Evolutionary conservation across 495 filamentous ascomycete species (phyloP).

Genomic region (Xylaria cubensis): DNA sequence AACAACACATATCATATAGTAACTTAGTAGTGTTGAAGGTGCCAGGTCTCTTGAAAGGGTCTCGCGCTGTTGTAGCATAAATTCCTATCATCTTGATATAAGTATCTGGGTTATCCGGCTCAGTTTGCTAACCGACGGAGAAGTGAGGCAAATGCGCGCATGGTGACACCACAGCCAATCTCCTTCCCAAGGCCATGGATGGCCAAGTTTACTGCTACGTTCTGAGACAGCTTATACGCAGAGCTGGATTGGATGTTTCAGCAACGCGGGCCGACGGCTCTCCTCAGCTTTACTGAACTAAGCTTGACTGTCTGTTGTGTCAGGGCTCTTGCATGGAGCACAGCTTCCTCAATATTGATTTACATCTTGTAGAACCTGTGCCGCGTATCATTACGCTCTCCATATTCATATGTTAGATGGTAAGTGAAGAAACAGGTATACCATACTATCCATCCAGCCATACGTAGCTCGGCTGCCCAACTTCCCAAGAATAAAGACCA

Average conservation of each 20-base stretch:
- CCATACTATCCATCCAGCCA: background rate
- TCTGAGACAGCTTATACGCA: slow-evolving; percentile 7
- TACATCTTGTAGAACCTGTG: background rate
- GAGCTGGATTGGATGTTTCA: background rate
- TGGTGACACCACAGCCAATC: background rate
- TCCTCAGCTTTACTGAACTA: background rate
- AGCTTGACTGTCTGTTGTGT: background rate
- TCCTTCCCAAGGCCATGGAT: background rate
- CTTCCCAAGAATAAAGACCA: no score
- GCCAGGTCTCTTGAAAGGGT: background rate
- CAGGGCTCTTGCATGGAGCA: background rate
- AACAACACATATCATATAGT: background rate
- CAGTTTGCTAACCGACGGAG: background rate
- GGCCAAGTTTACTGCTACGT: background rate
- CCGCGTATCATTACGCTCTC: background rate
- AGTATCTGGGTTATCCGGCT: background rate
- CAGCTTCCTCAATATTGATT: background rate
- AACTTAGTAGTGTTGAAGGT: background rate
- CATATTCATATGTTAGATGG: background rate
- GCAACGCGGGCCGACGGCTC: background rate
- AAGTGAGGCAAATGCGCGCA: background rate
- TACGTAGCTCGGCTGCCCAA: background rate
- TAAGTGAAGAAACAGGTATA: background rate
- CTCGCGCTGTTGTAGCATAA: background rate
- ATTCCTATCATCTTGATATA: background rate